These are phyloP conservation scores for Austroboletus festivus DNA, from an alignment of 768 basidiomycete species.

Conservation along the genomic window DNA sequence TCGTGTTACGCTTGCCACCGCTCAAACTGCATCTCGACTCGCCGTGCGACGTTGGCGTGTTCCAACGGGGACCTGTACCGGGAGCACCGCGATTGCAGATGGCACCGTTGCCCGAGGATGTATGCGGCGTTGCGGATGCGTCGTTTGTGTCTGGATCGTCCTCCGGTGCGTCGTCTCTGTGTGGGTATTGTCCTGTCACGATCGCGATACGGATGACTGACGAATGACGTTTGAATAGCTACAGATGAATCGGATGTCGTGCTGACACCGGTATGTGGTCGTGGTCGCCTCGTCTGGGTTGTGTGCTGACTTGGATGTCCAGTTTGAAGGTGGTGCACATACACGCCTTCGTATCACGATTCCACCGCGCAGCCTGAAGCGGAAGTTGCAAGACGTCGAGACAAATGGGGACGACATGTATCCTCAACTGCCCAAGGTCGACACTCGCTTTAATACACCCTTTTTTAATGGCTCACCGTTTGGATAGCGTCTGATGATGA, in stretches of 20 bases:
- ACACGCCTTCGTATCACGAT: constrained; percentile 27
- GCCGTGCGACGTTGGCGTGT: not conserved
- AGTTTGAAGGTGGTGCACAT: constrained; percentile 4
- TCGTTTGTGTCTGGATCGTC: constrained; percentile 2
- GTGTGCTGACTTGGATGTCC: not conserved
- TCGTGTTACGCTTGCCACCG: constrained; percentile 12
- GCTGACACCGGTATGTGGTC: constrained; percentile 19
- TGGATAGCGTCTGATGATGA: constrained; percentile 4
- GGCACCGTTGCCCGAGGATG: constrained; percentile 25
- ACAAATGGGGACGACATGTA: not conserved
- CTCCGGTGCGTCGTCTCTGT: constrained; percentile 1
- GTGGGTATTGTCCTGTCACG: no score
- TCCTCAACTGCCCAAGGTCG: constrained; percentile 20
- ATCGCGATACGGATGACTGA: no score
- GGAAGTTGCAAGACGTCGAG: constrained; percentile 23
- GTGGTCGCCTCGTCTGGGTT: not conserved
- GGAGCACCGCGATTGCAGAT: constrained; percentile 27
- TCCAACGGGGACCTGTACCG: constrained; percentile 7
- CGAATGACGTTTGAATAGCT: constrained; percentile 4
- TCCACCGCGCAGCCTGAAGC: constrained; percentile 19
- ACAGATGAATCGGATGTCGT: constrained; percentile 3
- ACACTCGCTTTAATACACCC: not conserved
- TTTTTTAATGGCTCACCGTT: no score
- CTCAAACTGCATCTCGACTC: constrained; percentile 2
- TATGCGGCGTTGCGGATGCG: constrained; percentile 14